Evolutionary conservation across 2,329 filamentous ascomycete species (phyloP), one percentile per base, ranked within the genome.

Genomic region (Fusarium longipes): DNA sequence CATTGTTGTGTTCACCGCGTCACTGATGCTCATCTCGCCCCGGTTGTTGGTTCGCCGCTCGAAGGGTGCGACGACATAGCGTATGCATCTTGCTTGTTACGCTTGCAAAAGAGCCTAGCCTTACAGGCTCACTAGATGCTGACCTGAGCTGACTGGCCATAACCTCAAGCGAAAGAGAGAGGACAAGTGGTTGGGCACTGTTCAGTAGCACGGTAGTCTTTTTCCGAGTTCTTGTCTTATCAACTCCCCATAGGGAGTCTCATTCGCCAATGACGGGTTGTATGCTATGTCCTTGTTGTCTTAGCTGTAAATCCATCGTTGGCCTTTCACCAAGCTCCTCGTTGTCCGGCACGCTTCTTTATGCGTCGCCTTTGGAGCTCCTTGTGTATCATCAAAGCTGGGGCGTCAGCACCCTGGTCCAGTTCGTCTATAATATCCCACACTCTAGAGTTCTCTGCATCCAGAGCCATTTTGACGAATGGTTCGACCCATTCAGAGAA

Each of bases 361-460:
- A 74, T 67, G 40, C 67, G 71, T 45, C 65, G 68, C 53, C 71
- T 63, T 33, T 68, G 65, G 45, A 77, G 68, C 15, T 77, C 57
- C 54, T 47, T 57, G 45, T 65, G 65, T 56, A 77, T 57, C 54
- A 67, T 70, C 22, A 62, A 44, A 12, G 54, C 65, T 24, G 65
- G 62, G 2, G 63, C 64, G 11, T 71, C 73, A 30, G 71, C 36
- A 20, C 53, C 57, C 49, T 57, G 53, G 30, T 63, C 50, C 42
- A 79, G 43, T 44, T 63, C 63, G 47, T 79, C 77, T 32, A 79
- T 68, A 7, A 79, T 59, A 8, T 63, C 51, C 77, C 76, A 78
- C 40, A 79, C 74, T 8, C 76, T 69, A 20, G 63, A 47, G 24
- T 79, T 76, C 63, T 78, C 70, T 17, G 62, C 67, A 22, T 65